phyloP scores from a whole-genome alignment of 2,329 filamentous ascomycete genomes.

The Diaporthe sp. region DNA sequence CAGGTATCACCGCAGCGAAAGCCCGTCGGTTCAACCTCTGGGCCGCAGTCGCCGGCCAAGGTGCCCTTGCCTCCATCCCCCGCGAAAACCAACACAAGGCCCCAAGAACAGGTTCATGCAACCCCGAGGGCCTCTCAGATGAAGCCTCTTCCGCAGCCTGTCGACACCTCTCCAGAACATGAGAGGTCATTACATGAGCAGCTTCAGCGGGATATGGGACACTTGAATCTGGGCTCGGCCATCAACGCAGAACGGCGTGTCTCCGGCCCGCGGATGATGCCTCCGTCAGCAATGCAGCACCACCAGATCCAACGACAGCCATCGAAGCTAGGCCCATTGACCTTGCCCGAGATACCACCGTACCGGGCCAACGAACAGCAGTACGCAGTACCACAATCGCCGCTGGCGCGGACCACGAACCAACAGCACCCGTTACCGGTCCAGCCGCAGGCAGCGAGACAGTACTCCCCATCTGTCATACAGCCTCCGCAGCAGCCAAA shows the following conservation, averaged over 20 bases:
- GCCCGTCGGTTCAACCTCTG: slow-evolving; percentile 54
- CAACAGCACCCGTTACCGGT: slow-evolving; percentile 44
- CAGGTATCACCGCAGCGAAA: slow-evolving; percentile 74
- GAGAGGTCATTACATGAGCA: slow-evolving; percentile 73
- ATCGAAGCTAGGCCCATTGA: slow-evolving; percentile 58
- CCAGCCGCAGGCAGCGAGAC: slow-evolving; percentile 45
- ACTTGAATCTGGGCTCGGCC: slow-evolving; percentile 64
- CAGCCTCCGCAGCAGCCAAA: slow-evolving; percentile 48
- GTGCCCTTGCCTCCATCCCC: slow-evolving; percentile 73
- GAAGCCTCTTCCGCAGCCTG: slow-evolving; percentile 63
- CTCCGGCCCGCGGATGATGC: slow-evolving; percentile 36
- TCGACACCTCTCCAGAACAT: slow-evolving; percentile 70
- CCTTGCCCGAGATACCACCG: slow-evolving; percentile 69
- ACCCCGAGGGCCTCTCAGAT: slow-evolving; percentile 62
- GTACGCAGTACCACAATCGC: slow-evolving; percentile 43
- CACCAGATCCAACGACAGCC: slow-evolving; percentile 49
- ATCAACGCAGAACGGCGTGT: slow-evolving; percentile 44
- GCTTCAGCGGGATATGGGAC: slow-evolving; percentile 73
- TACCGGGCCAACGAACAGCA: slow-evolving; percentile 58
- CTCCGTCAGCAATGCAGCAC: slow-evolving; percentile 23
- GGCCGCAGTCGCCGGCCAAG: slow-evolving; percentile 68
- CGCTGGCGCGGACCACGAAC: slow-evolving; percentile 40
- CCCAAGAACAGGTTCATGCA: slow-evolving; percentile 53
- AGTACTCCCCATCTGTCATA: slow-evolving; percentile 44
- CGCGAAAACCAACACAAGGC: slow-evolving; percentile 56